A percentile compares a stretch with the other conserved stretches of the same genome.
Evolutionary conservation across 768 basidiomycete genomes (phyloP).

Genomic region (Pulveroboletus sp.): DNA sequence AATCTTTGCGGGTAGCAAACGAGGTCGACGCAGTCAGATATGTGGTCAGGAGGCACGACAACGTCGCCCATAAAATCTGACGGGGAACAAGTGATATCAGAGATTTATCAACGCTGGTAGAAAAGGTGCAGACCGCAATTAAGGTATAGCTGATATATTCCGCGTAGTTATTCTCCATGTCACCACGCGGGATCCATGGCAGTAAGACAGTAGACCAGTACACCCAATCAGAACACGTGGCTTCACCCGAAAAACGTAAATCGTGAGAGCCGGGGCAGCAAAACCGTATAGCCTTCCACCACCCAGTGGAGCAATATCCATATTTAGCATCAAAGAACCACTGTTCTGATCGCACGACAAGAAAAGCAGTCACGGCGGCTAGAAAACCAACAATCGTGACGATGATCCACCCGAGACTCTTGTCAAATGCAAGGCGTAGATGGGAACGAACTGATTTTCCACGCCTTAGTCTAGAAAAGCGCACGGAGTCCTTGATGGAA

Average conservation of each 20-base stretch:
- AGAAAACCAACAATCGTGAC: constrained; percentile 87
- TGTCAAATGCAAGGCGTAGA: constrained; percentile 63
- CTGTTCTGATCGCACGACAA: constrained; percentile 83
- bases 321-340: constrained; percentile 92
- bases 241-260: constrained; percentile 21
- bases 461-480: constrained; percentile 68
- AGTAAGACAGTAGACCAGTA: constrained; percentile 67
- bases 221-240: constrained; percentile 65
- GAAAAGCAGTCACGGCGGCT: constrained; percentile 82
- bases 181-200: constrained; percentile 18
- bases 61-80: constrained; percentile 70
- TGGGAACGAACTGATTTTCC: constrained; percentile 70
- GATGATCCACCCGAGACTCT: constrained; percentile 83
- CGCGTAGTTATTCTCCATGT: constrained; percentile 38
- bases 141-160: constrained; percentile 69
- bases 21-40: constrained; percentile 85
- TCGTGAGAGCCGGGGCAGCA: constrained; percentile 59
- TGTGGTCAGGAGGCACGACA: constrained; percentile 80
- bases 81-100: background rate
- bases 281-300: constrained; percentile 76
- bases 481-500: constrained; percentile 88
- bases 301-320: constrained; percentile 71
- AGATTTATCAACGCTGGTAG: background rate
- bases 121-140: constrained; percentile 65
- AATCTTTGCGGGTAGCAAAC: constrained; percentile 88